Percentiles rank a stretch among this genome's conserved stretches.
Evolutionary conservation across 1,284 basidiomycete genomes (phyloP).

Genomic region (Veloboletus limbatus): DNA sequence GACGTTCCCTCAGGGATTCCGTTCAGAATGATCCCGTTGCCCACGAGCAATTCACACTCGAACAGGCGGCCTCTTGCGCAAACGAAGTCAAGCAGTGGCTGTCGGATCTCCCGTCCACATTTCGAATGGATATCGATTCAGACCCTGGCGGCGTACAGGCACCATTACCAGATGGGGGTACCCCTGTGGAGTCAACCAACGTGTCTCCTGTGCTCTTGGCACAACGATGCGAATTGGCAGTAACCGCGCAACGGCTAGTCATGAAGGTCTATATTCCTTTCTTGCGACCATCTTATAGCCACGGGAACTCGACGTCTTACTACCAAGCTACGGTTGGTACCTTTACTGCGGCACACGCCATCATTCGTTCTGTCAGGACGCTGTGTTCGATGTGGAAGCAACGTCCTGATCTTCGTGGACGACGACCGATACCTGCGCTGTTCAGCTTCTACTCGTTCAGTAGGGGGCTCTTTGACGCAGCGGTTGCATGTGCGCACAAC

Average conservation of each 20-base stretch:
- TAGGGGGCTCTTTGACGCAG: conserved; percentile 58
- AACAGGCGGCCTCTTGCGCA: conserved; percentile 57
- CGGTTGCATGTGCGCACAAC: conserved; percentile 58
- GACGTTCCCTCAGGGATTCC: conserved; percentile 41
- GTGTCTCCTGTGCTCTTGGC: conserved; percentile 39
- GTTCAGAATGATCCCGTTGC: conserved; percentile 31
- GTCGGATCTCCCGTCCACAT: conserved; percentile 45
- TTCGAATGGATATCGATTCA: conserved; percentile 37
- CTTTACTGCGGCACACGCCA: conserved; percentile 58
- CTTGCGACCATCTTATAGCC: conserved; percentile 37
- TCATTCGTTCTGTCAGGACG: conserved; percentile 49
- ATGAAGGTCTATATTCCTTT: conserved; percentile 69
- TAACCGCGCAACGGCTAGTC: conserved; percentile 56
- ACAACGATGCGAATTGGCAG: conserved; percentile 56
- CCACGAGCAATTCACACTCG: conserved; percentile 44
- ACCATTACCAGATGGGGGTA: conserved; percentile 9
- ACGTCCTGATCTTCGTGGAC: conserved; percentile 24
- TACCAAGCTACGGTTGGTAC: conserved; percentile 54
- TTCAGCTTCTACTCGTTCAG: conserved; percentile 62
- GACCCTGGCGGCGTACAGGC: conserved; percentile 25
- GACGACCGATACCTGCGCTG: conserved; percentile 36
- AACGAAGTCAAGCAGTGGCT: conserved; percentile 55
- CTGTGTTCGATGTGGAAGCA: conserved; percentile 42
- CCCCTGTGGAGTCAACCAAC: conserved; percentile 14
- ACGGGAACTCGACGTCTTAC: conserved; percentile 25